phyloP scores from a whole-genome alignment of 2,329 filamentous ascomycete genomes.

The Phialocephala subalpina region DNA sequence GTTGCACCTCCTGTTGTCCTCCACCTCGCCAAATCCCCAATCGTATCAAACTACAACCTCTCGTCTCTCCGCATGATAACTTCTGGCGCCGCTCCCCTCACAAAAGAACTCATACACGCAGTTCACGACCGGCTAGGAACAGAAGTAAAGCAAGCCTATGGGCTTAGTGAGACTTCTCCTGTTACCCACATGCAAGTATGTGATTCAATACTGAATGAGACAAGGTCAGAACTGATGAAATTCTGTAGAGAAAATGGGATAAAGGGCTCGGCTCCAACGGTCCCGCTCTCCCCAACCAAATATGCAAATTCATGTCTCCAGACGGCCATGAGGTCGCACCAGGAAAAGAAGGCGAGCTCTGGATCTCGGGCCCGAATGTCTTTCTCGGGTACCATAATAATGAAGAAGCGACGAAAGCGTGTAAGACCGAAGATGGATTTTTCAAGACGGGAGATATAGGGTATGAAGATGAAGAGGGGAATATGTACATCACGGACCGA shows the following conservation, averaged over 20 bases:
- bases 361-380: constrained; percentile 69
- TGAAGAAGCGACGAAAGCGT: constrained; percentile 70
- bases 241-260: constrained; percentile 18
- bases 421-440: constrained; percentile 78
- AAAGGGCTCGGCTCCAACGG: constrained; percentile 21
- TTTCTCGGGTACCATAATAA: constrained; percentile 67
- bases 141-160: constrained; percentile 88
- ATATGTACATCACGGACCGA: constrained; percentile 89
- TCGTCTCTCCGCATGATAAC: constrained; percentile 80
- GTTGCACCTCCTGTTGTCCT: constrained; percentile 85
- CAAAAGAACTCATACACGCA: constrained; percentile 76
- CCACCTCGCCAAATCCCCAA: constrained; percentile 77
- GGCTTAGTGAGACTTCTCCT: constrained; percentile 85
- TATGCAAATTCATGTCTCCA: constrained; percentile 75
- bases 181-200: constrained; percentile 73
- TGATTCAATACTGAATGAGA: background rate
- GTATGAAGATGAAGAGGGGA: constrained; percentile 75
- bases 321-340: constrained; percentile 51
- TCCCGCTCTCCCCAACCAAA: constrained; percentile 70
- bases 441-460: constrained; percentile 85
- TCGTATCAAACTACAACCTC: constrained; percentile 81
- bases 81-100: constrained; percentile 83
- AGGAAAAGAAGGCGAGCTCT: constrained; percentile 72
- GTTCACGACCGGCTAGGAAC: constrained; percentile 76
- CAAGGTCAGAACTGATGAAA: background rate